Percentiles rank a stretch among this genome's conserved stretches.
Evolutionary conservation across 1,284 basidiomycete species (phyloP).

Genomic region (Sporisorium scitamineum): DNA sequence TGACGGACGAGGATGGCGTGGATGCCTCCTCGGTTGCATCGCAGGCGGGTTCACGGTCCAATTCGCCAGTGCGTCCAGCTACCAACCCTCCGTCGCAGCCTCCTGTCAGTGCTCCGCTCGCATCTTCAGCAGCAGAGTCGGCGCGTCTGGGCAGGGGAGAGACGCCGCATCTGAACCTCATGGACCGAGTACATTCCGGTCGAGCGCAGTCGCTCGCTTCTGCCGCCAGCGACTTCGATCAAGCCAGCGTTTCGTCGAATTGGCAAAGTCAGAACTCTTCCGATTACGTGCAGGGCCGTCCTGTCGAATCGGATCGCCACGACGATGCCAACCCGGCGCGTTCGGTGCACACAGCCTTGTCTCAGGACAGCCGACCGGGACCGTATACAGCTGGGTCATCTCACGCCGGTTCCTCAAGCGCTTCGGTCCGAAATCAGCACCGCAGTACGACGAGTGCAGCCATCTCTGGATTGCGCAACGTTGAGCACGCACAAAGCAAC

Average conservation of each 20-base stretch:
- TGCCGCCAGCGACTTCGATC: slow-evolving; percentile 36
- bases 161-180: slow-evolving; percentile 38
- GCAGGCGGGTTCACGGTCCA: slow-evolving; percentile 63
- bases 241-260: slow-evolving; percentile 46
- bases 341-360: slow-evolving; percentile 55
- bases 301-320: slow-evolving; percentile 20
- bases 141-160: slow-evolving; percentile 22
- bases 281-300: slow-evolving; percentile 26
- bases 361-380: slow-evolving; percentile 56
- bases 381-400: slow-evolving; percentile 52
- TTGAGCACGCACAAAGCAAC: slow-evolving; percentile 66
- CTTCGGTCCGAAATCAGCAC: slow-evolving; percentile 28
- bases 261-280: slow-evolving; percentile 47
- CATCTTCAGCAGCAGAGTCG: slow-evolving; percentile 28
- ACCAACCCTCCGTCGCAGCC: slow-evolving; percentile 16
- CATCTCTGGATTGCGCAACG: slow-evolving; percentile 53
- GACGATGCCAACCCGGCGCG: slow-evolving; percentile 44
- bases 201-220: slow-evolving; percentile 41
- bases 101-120: slow-evolving; percentile 13
- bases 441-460: slow-evolving; percentile 25
- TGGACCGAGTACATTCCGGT: slow-evolving; percentile 39
- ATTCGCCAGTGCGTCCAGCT: slow-evolving; percentile 50
- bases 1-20: slow-evolving; percentile 53
- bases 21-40: slow-evolving; percentile 61
- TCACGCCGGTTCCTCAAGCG: slow-evolving; percentile 44